Evolutionary conservation across 371 early-diverging fungal species (phyloP).

Genomic region (Chytridiales sp.): DNA sequence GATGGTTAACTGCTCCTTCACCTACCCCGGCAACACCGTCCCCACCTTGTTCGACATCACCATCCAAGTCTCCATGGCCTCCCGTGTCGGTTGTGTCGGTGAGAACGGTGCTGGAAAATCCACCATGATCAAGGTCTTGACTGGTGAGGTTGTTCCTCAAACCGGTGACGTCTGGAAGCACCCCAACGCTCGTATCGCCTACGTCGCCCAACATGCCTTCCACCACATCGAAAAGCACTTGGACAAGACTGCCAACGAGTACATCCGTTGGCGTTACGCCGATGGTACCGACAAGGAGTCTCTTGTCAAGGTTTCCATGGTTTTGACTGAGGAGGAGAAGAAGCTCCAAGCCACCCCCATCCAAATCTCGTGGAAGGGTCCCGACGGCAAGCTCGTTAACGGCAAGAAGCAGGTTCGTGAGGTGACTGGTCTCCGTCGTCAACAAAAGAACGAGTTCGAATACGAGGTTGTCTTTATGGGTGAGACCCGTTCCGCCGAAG

Average conservation of each 20-base stretch:
- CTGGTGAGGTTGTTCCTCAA: slow-evolving; percentile 70
- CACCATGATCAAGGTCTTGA: slow-evolving; percentile 82
- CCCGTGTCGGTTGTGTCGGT: slow-evolving; percentile 81
- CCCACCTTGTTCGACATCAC: slow-evolving; percentile 66
- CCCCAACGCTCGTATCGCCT: slow-evolving; percentile 80
- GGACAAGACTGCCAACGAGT: slow-evolving; percentile 79
- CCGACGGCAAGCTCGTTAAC: slow-evolving; percentile 57
- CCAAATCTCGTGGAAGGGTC: slow-evolving; percentile 32
- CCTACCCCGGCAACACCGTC: slow-evolving; percentile 67
- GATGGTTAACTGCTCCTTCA: slow-evolving; percentile 67
- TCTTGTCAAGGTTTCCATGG: slow-evolving; percentile 71
- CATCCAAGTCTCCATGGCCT: slow-evolving; percentile 70
- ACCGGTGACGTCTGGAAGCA: slow-evolving; percentile 73
- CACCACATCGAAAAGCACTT: slow-evolving; percentile 83
- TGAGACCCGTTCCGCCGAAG: slow-evolving; percentile 58
- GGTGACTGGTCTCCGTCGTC: slow-evolving; percentile 71
- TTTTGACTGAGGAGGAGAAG: slow-evolving; percentile 71
- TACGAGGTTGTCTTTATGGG: slow-evolving; percentile 76
- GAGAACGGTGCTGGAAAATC: slow-evolving; percentile 84
- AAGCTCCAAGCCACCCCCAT: slow-evolving; percentile 42
- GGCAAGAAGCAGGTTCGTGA: slow-evolving; percentile 61
- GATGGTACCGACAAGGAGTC: slow-evolving; percentile 80
- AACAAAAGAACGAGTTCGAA: slow-evolving; percentile 76
- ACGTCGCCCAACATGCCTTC: slow-evolving; percentile 90
- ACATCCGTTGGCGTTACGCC: slow-evolving; percentile 86